phyloP scores from a whole-genome alignment of 2,329 filamentous ascomycete species.

The Epichloe festucae region DNA sequence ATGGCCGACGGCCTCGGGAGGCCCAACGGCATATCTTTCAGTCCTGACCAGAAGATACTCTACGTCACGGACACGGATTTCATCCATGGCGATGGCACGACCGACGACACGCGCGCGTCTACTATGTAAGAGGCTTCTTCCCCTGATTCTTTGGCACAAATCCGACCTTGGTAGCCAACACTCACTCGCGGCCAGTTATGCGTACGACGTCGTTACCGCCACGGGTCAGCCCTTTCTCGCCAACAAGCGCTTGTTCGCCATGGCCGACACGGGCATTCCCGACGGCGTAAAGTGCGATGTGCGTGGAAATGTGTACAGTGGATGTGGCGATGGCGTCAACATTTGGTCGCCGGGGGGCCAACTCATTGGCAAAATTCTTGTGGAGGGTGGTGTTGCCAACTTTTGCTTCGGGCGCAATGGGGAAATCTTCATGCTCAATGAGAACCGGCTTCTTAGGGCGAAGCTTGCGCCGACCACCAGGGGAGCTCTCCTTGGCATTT shows the following conservation, averaged over 20 bases:
- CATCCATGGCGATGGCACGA: constrained; percentile 21
- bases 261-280: constrained; percentile 33
- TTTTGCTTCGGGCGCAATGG: constrained; percentile 33
- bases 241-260: constrained; percentile 38
- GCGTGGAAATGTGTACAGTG: constrained; percentile 35
- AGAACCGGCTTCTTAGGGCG: constrained; percentile 28
- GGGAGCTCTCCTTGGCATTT: constrained; percentile 12
- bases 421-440: constrained; percentile 34
- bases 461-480: constrained; percentile 6
- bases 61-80: constrained; percentile 33
- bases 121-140: constrained; percentile 14
- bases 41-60: constrained; percentile 28
- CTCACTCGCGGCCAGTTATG: constrained; percentile 15
- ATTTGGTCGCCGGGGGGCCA: constrained; percentile 35
- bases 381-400: constrained; percentile 30
- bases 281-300: constrained; percentile 34
- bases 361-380: constrained; percentile 31
- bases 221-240: constrained; percentile 25
- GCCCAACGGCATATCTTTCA: constrained; percentile 33
- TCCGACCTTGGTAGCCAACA: not conserved
- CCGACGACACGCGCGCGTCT: constrained; percentile 12
- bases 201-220: constrained; percentile 19
- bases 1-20: constrained; percentile 34
- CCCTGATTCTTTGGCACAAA: not conserved
- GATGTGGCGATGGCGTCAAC: constrained; percentile 34